Conservation (phyloP, 2,329 filamentous ascomycete species). For the Phialemonium atrogriseum region DNA sequence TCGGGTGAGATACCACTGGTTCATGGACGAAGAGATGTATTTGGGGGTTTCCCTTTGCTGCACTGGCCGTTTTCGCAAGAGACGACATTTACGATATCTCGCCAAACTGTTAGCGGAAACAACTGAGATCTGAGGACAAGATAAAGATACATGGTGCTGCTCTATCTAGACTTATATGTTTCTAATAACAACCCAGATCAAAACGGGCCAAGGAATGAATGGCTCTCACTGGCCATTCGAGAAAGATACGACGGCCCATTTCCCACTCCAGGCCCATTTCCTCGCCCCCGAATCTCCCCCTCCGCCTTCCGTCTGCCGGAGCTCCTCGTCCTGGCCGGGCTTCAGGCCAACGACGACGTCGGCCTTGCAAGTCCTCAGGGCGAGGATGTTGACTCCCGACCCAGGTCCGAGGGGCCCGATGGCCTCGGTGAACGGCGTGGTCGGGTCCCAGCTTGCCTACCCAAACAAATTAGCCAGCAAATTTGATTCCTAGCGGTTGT, state of each 20-base stretch:
- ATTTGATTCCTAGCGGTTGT: neutral
- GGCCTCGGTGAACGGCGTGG: conserved; percentile 76
- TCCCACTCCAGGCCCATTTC: conserved; percentile 92
- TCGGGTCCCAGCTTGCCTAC: conserved; percentile 72
- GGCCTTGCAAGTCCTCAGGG: conserved; percentile 90
- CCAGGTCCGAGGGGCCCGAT: conserved; percentile 77
- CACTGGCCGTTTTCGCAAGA: no score
- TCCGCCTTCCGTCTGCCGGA: conserved; percentile 59
- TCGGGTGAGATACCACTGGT: no score
- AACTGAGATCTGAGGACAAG: no score
- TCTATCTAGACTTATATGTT: no score
- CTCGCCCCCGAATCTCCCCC: conserved; percentile 63
- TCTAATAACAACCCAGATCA: no score
- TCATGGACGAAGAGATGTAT: no score
- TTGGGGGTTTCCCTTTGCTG: no score
- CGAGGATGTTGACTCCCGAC: conserved; percentile 76
- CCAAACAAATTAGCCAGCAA: neutral
- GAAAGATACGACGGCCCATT: conserved; percentile 92
- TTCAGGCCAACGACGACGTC: conserved; percentile 90
- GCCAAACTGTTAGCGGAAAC: no score
- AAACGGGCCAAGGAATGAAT: no score
- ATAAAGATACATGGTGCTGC: no score
- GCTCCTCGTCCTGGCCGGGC: conserved; percentile 71
- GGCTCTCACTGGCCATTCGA: conserved; percentile 49
- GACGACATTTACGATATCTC: no score